These are phyloP conservation scores for Discostella pseudostelligera DNA, from an alignment of 108 stramenopile genomes.

Conservation along the genomic window DNA sequence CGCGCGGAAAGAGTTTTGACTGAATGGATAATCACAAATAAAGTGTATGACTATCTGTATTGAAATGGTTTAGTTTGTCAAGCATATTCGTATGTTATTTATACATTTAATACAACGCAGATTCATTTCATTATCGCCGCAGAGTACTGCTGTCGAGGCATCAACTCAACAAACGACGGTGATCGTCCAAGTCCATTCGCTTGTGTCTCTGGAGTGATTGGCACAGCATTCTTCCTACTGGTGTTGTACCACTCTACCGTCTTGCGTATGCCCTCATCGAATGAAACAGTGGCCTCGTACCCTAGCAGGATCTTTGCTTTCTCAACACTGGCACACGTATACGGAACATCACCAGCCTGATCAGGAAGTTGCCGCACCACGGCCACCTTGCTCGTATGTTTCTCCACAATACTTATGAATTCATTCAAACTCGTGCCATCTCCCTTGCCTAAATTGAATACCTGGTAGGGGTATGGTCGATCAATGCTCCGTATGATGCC, in stretches of 20 bases:
- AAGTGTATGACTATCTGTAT: too few relatives aligned
- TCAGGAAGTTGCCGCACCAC: slow-evolving; percentile 75
- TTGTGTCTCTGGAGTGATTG: too few relatives aligned
- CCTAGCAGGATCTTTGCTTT: slow-evolving; percentile 84
- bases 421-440: slow-evolving; percentile 73
- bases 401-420: slow-evolving; percentile 85
- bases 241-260: slow-evolving; percentile 90
- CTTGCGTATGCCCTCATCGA: slow-evolving; percentile 88
- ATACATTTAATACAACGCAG: too few relatives aligned
- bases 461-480: slow-evolving; percentile 80
- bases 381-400: slow-evolving; percentile 75
- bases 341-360: slow-evolving; percentile 94
- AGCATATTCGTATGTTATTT: too few relatives aligned
- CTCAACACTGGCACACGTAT: slow-evolving; percentile 88
- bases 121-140: too few relatives aligned
- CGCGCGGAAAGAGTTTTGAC: too few relatives aligned
- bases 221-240: too few relatives aligned
- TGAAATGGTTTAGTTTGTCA: too few relatives aligned
- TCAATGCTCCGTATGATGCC: slow-evolving; percentile 90
- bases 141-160: too few relatives aligned
- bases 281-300: slow-evolving; percentile 81
- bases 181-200: too few relatives aligned
- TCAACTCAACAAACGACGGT: too few relatives aligned
- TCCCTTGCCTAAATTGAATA: slow-evolving; percentile 93
- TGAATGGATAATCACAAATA: too few relatives aligned